Conservation (phyloP, 140 eudicot genomes). For the Senecio squalidus region DNA sequence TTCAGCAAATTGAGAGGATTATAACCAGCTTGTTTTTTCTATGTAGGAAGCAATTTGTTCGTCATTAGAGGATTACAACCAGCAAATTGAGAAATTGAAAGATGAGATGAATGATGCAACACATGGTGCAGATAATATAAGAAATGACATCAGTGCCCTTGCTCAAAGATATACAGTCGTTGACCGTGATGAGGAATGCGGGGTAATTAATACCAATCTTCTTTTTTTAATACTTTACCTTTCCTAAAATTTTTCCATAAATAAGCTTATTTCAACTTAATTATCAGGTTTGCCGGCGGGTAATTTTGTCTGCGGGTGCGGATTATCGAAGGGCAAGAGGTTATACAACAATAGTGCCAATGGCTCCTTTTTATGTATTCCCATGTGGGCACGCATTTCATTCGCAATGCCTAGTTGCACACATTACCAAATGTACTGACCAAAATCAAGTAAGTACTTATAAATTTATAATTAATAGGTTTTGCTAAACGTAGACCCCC, state of each 20-base stretch:
- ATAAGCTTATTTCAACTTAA: background rate
- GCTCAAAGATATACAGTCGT: slow-evolving; percentile 87
- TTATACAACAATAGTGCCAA: slow-evolving; percentile 69
- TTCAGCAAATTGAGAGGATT: background rate
- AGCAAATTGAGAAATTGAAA: slow-evolving; percentile 84
- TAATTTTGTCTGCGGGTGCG: slow-evolving; percentile 58
- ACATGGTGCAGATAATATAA: slow-evolving; percentile 88
- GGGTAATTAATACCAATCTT: slow-evolving; percentile 46
- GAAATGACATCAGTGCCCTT: slow-evolving; percentile 92
- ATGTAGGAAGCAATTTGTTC: slow-evolving; percentile 92
- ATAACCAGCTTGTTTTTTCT: background rate
- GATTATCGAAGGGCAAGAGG: slow-evolving; percentile 58
- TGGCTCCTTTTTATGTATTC: slow-evolving; percentile 98
- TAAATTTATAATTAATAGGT: too few species aligned
- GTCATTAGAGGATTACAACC: slow-evolving; percentile 88
- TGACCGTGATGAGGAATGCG: slow-evolving; percentile 93
- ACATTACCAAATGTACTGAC: slow-evolving; percentile 72
- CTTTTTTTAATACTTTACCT: background rate
- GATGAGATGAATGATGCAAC: slow-evolving; percentile 99
- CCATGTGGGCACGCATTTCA: slow-evolving; percentile 97
- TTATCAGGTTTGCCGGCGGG: slow-evolving; percentile 79
- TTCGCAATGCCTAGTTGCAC: slow-evolving; percentile 83
- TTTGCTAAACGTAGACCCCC: too few species aligned
- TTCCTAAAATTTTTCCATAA: background rate
- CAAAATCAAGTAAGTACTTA: slow-evolving; percentile 62